phyloP scores from a whole-genome alignment of 106 monocot species.

The Dendrobium catenatum region DNA sequence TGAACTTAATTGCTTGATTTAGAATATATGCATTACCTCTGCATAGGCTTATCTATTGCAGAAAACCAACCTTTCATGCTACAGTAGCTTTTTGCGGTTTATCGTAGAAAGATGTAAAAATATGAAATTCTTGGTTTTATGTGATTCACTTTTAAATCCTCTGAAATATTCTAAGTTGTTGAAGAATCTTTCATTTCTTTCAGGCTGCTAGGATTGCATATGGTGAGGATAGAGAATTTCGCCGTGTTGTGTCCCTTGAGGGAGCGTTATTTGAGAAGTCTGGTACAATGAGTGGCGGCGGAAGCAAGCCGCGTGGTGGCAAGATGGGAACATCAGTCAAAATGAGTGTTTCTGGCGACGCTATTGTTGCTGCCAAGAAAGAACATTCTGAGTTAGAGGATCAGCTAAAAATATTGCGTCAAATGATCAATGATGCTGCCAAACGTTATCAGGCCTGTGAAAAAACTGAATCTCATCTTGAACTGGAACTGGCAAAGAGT shows the following conservation, averaged over 20 bases:
- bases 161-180: not conserved
- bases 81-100: not conserved
- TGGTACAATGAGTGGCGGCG: conserved; percentile 98
- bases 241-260: conserved; percentile 81
- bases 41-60: not conserved
- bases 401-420: conserved; percentile 51
- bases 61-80: not conserved
- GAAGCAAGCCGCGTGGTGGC: conserved; percentile 79
- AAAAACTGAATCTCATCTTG: conserved; percentile 37
- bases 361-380: conserved; percentile 56
- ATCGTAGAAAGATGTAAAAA: no score
- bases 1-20: no score
- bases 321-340: conserved; percentile 92
- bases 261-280: conserved; percentile 89
- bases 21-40: not conserved
- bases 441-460: conserved; percentile 49
- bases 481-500: conserved; percentile 83
- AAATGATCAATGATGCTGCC: conserved; percentile 46
- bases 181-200: conserved; percentile 6
- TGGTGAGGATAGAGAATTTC: conserved; percentile 56
- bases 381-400: conserved; percentile 61
- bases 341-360: conserved; percentile 74
- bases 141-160: no score
- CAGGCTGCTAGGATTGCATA: conserved; percentile 88
- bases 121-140: no score